These are phyloP conservation scores for Haberlea rhodopensis DNA, from an alignment of 257 asterid genomes.

Conservation along the genomic window DNA sequence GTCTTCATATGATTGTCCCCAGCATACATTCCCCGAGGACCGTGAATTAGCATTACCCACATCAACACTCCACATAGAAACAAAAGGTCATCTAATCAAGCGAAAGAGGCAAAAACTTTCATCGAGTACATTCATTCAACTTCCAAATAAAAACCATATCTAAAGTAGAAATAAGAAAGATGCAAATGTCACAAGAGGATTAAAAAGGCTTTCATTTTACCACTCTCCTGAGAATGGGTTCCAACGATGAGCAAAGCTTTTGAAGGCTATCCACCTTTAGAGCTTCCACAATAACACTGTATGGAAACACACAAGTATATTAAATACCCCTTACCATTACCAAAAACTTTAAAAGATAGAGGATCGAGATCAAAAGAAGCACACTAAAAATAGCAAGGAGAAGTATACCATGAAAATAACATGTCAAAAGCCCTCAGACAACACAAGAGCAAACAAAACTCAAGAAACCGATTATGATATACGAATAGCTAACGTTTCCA, in stretches of 20 bases:
- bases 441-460: constrained; percentile 5
- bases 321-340: constrained; percentile 10
- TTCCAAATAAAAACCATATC: not conserved
- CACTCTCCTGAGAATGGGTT: constrained; percentile 96
- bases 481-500: not conserved
- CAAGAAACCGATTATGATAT: not conserved
- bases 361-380: not conserved
- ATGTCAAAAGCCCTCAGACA: constrained; percentile 1
- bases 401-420: constrained; percentile 5
- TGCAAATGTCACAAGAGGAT: constrained; percentile 1
- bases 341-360: not conserved
- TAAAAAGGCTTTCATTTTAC: constrained; percentile 40
- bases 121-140: not conserved
- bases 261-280: constrained; percentile 91
- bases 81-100: not conserved
- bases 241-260: constrained; percentile 93
- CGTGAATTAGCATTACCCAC: no score
- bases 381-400: constrained; percentile 11
- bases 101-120: not conserved
- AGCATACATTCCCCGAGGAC: not conserved
- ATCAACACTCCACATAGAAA: not conserved
- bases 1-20: no score
- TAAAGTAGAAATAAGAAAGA: not conserved
- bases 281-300: constrained; percentile 98
- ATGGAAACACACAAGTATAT: constrained; percentile 24